Percentiles rank a stretch among this genome's conserved stretches.
phyloP scores from a whole-genome alignment of 768 basidiomycete species.

The Russula lepida region DNA sequence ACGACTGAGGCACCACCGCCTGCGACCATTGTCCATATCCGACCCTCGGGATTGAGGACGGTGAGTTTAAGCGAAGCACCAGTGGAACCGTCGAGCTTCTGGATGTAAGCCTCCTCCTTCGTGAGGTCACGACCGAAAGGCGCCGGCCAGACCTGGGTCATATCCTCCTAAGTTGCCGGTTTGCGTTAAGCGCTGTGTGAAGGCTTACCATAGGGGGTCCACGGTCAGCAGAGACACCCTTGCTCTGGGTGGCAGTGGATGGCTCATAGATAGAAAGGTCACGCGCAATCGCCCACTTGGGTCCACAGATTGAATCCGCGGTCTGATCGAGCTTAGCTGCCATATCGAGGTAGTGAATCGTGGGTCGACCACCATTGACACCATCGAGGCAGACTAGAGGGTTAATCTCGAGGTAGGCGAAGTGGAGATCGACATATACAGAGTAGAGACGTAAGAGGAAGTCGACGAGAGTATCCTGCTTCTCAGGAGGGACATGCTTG shows the following conservation, averaged over 20 bases:
- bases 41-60: conserved; percentile 88
- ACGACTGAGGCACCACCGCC: conserved; percentile 82
- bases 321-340: conserved; percentile 99
- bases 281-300: conserved; percentile 97
- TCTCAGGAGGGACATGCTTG: conserved; percentile 69
- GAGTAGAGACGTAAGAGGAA: conserved; percentile 93
- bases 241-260: conserved; percentile 36
- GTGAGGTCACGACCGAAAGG: conserved; percentile 97
- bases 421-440: conserved; percentile 98
- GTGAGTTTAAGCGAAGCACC: conserved; percentile 98
- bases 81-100: conserved; percentile 93
- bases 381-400: conserved; percentile 91
- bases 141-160: conserved; percentile 67
- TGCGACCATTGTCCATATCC: conserved; percentile 99
- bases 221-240: conserved; percentile 72
- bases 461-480: conserved; percentile 89
- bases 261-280: conserved; percentile 71
- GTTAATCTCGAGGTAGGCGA: conserved; percentile 99
- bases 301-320: conserved; percentile 94
- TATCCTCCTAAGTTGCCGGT: background rate
- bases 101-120: conserved; percentile 98
- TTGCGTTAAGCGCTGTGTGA: background rate
- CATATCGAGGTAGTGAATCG: conserved; percentile 97
- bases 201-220: conserved; percentile 85
- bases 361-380: conserved; percentile 56